phyloP scores from a whole-genome alignment of 139 green algal species.

The Micractinium sp. region DNA sequence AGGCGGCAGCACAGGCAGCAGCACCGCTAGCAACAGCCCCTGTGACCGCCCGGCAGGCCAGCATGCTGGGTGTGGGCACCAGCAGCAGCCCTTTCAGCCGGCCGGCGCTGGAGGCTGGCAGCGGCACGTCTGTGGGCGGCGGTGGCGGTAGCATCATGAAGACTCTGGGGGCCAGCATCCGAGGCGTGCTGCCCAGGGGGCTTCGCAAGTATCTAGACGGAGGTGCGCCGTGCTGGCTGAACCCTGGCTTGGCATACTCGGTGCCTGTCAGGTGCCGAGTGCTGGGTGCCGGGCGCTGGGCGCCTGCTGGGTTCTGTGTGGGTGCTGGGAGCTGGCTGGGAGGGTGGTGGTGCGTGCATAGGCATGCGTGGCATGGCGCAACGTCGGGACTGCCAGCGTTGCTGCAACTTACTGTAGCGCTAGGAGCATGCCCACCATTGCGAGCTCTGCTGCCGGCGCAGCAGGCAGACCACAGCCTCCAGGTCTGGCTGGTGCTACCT shows the following conservation, averaged over 20 bases:
- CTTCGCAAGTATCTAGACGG: constrained; percentile 42
- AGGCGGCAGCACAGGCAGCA: neutral
- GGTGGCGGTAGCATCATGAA: constrained; percentile 39
- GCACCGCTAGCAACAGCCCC: too few relatives aligned
- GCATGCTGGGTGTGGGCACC: neutral
- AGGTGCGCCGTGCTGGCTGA: neutral
- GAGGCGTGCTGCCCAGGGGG: constrained; percentile 37
- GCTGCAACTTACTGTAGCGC: too few relatives aligned
- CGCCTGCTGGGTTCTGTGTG: neutral
- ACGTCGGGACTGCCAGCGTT: too few relatives aligned
- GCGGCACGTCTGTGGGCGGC: neutral
- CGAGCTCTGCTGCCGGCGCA: too few relatives aligned
- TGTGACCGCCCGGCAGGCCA: neutral
- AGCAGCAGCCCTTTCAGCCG: neutral
- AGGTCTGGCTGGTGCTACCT: too few relatives aligned
- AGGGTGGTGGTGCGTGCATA: neutral
- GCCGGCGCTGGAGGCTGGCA: neutral
- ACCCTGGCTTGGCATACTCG: neutral
- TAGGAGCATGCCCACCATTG: too few relatives aligned
- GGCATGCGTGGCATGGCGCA: too few relatives aligned
- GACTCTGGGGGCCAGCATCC: constrained; percentile 29
- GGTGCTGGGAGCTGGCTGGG: neutral
- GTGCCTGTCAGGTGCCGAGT: neutral
- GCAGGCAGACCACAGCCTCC: too few relatives aligned
- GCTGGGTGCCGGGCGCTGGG: too few relatives aligned